A percentile compares a stretch with the other conserved stretches of the same genome.
Conservation (phyloP, 2,329 filamentous ascomycete genomes). For the Ceratocystis eucalypticola region DNA sequence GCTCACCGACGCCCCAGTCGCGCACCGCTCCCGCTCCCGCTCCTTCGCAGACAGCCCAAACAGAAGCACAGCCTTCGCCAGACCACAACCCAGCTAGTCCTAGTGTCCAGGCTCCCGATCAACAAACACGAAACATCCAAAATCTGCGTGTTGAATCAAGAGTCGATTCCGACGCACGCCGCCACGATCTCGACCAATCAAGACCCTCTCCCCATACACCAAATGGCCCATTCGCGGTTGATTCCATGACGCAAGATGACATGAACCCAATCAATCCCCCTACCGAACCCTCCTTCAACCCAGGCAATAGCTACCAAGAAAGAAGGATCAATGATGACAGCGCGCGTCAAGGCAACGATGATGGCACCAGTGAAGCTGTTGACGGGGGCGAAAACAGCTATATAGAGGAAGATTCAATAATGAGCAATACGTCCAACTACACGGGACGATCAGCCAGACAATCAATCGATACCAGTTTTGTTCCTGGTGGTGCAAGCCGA, state of each 20-base stretch:
- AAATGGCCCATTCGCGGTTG: neutral
- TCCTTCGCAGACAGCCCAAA: neutral
- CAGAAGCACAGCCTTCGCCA: neutral
- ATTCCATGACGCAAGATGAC: constrained; percentile 8
- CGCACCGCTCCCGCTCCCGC: constrained; percentile 1
- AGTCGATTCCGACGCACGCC: neutral
- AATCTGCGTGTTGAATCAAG: neutral
- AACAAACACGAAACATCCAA: neutral
- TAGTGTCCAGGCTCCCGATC: neutral
- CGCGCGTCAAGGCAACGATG: neutral
- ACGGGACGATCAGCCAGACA: neutral
- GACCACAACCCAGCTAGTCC: neutral
- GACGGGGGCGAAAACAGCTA: constrained; percentile 14
- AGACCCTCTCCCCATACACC: constrained; percentile 7
- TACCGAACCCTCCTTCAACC: neutral
- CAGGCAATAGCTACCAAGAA: neutral
- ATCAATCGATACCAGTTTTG: constrained; percentile 4
- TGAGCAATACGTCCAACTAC: constrained; percentile 3
- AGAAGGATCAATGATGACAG: neutral
- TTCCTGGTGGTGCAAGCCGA: constrained; percentile 1
- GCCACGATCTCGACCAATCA: neutral
- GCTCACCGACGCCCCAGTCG: constrained; percentile 21
- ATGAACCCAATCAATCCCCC: constrained; percentile 8
- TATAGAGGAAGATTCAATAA: constrained; percentile 14
- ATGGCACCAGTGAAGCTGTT: neutral